Evolutionary conservation across 2,329 filamentous ascomycete genomes (phyloP).

Genomic region (Phaeosphaeria sp.): DNA sequence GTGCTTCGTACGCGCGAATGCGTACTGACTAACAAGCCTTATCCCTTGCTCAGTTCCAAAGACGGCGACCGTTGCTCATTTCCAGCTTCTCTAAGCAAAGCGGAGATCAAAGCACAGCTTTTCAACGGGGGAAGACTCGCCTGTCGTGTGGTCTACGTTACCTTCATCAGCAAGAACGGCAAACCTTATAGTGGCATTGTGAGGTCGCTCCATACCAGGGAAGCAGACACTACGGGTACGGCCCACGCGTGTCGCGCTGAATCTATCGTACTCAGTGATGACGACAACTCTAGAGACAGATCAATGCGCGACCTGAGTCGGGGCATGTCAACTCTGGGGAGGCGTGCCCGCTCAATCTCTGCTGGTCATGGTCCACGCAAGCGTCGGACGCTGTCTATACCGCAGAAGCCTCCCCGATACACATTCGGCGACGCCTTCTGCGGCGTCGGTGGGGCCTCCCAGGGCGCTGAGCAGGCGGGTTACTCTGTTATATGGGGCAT

Average conservation of each 20-base stretch:
- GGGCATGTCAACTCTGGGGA: not conserved
- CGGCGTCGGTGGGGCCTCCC: conserved; percentile 29
- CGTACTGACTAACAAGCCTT: conserved; percentile 5
- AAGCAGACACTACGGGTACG: not conserved
- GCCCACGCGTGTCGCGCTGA: not conserved
- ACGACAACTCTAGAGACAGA: not conserved
- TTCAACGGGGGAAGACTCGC: conserved; percentile 4
- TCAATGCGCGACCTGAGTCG: not conserved
- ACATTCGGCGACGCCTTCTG: conserved; percentile 28
- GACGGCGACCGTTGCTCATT: not conserved
- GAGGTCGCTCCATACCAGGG: conserved; percentile 6
- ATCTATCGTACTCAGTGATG: not conserved
- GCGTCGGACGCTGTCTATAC: not conserved
- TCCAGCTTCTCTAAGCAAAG: conserved; percentile 1
- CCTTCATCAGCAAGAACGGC: not conserved
- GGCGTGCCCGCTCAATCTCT: not conserved
- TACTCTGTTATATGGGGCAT: conserved; percentile 18
- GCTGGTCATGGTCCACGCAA: not conserved
- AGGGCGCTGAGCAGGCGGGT: conserved; percentile 26
- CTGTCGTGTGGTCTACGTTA: conserved; percentile 4
- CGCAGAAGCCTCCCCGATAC: not conserved
- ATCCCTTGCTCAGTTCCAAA: conserved; percentile 2
- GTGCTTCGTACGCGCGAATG: not conserved
- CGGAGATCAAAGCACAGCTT: conserved; percentile 2
- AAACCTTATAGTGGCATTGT: conserved; percentile 12